Base-by-base conservation (phyloP, 768 basidiomycete genomes). In the Tylopilus sp. region DNA sequence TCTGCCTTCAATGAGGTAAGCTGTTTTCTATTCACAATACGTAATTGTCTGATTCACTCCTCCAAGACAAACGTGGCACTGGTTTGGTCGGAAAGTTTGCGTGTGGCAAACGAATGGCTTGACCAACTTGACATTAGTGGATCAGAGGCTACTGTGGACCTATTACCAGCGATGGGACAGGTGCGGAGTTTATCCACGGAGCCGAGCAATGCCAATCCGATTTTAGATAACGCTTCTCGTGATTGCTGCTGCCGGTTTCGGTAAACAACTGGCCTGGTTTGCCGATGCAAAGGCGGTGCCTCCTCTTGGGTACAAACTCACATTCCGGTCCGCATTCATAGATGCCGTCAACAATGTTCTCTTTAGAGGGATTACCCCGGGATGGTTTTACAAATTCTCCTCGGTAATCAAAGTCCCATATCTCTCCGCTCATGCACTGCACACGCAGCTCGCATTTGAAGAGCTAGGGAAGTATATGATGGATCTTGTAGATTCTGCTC, bases 1-100 rank as follows among this genome's bases (percentile, higher is more conserved):
- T n/a, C n/a, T n/a, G n/a, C n/a, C n/a, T n/a, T n/a, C 61, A 78
- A 72, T 40, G 79, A 80, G 64, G 79, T 67, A 48, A 43, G 61
- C 42, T 13, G n/a, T 25, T 11, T 25, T 20, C 33, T 17, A 30
- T 21, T n/a, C 17, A 8, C 17, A n/a, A 12, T 22, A 17, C n/a
- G n/a, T n/a, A n/a, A n/a, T 21, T 17, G 23, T 41, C 43, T 50
- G 21, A 58, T 25, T 0, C 36, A 25, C 8, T 31, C 2, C 17
- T 26, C 2, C 25, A 48, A 79, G 77, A 68, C 71, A 12, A 77
- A 79, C 33, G n/a, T n/a, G n/a, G n/a, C n/a, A n/a, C n/a, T n/a
- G n/a, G n/a, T n/a, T n/a, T n/a, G n/a, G n/a, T n/a, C 63, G 17
- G 77, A 79, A 55, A 68, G 73, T 0, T 65, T 71, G 9, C 70